Conservation (phyloP, 495 filamentous ascomycete species). For the Endocarpon pusillum region DNA sequence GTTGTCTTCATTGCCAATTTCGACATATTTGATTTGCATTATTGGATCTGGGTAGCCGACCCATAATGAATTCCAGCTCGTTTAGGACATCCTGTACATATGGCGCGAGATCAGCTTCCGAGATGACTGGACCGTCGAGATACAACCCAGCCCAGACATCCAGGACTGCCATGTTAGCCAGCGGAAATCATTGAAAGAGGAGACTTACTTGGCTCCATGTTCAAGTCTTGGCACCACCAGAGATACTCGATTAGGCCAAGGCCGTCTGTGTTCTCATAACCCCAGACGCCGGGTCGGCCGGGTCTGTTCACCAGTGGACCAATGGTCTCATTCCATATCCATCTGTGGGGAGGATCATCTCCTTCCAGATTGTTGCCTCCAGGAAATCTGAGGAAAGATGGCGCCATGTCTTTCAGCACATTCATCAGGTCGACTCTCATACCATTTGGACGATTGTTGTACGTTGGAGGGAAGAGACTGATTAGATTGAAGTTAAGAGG, state of each 20-base stretch:
- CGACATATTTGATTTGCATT: conserved; percentile 30
- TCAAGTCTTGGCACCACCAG: conserved; percentile 47
- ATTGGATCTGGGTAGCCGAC: conserved; percentile 28
- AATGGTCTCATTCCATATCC: conserved; percentile 55
- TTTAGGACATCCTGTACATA: conserved; percentile 43
- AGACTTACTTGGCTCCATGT: conserved; percentile 34
- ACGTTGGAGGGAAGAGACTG: conserved; percentile 51
- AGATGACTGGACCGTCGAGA: conserved; percentile 27
- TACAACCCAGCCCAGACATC: conserved; percentile 46
- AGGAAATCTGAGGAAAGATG: conserved; percentile 43
- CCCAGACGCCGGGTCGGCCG: conserved; percentile 43
- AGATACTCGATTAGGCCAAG: conserved; percentile 48
- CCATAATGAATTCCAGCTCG: conserved; percentile 40
- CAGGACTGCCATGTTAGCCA: too few species aligned
- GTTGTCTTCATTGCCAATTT: conserved; percentile 41
- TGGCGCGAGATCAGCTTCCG: conserved; percentile 18
- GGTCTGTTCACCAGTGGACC: conserved; percentile 45
- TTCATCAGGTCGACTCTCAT: conserved; percentile 41
- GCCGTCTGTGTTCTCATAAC: conserved; percentile 43
- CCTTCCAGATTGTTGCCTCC: conserved; percentile 56
- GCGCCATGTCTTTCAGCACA: conserved; percentile 33
- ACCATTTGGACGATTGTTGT: conserved; percentile 42
- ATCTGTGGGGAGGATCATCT: conserved; percentile 29
- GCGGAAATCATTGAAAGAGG: too few species aligned
- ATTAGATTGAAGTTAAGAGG: conserved; percentile 47